Percentiles rank a stretch among this genome's conserved stretches.
phyloP scores from a whole-genome alignment of 345 rosid genomes.

The Aquilaria sinensis region DNA sequence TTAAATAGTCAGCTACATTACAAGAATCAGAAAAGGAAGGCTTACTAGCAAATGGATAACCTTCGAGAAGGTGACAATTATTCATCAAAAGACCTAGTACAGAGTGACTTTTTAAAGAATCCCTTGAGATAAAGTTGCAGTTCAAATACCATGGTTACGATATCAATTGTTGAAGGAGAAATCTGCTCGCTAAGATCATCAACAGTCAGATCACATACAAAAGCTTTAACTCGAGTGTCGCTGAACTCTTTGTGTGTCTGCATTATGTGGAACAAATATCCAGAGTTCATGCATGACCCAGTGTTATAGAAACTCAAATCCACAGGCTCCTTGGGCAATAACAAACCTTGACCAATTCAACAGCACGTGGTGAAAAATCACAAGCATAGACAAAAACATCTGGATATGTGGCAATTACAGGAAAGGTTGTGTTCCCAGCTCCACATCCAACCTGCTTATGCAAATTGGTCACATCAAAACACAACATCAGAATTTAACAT shows the following conservation, averaged over 20 bases:
- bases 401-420: conserved; percentile 70
- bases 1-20: conserved; percentile 50
- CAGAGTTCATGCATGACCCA: conserved; percentile 3
- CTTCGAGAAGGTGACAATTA: background rate
- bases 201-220: conserved; percentile 70
- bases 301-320: background rate
- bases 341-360: conserved; percentile 81
- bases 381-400: conserved; percentile 78
- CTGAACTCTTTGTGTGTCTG: conserved; percentile 81
- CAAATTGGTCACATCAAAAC: background rate
- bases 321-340: background rate
- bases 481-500: background rate
- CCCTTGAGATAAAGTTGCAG: conserved; percentile 3
- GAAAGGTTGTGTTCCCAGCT: conserved; percentile 86
- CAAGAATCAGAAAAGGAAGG: conserved; percentile 8
- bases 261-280: conserved; percentile 14
- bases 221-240: conserved; percentile 50
- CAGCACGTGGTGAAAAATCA: conserved; percentile 85
- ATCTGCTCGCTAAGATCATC: conserved; percentile 69
- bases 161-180: conserved; percentile 71
- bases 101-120: too few species aligned
- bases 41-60: conserved; percentile 6
- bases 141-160: conserved; percentile 82
- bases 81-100: background rate
- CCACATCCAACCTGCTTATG: conserved; percentile 82